Evolutionary conservation across 257 asterid species (phyloP).

Genomic region (Solanum etuberosum): DNA sequence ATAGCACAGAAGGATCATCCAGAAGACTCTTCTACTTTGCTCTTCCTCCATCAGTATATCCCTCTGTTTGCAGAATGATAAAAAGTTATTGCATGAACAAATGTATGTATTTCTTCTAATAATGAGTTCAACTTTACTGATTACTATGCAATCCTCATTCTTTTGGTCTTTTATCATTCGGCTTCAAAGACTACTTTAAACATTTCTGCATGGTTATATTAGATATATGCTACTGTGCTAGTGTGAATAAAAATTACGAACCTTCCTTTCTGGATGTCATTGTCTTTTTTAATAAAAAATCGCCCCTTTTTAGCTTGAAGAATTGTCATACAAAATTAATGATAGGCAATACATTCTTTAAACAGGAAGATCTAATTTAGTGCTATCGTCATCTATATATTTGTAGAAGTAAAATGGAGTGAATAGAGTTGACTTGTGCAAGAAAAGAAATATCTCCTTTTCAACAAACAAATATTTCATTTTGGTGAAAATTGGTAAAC

Average conservation of each 20-base stretch:
- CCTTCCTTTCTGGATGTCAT: background rate
- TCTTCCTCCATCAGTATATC: conserved; percentile 99
- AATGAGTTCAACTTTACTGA: background rate
- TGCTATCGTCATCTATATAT: background rate
- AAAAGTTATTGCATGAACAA: conserved; percentile 55
- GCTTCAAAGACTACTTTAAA: background rate
- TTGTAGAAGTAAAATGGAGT: background rate
- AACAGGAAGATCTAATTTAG: background rate
- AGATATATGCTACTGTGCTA: background rate
- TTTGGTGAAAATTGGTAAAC: background rate
- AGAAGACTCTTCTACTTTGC: conserved; percentile 95
- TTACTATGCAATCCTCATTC: background rate
- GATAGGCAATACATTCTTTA: background rate
- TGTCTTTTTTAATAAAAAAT: background rate
- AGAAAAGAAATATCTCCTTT: background rate
- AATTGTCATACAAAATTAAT: background rate
- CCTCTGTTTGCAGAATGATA: conserved; percentile 95
- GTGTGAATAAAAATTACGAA: background rate
- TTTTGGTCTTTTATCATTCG: background rate
- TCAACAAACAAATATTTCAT: background rate
- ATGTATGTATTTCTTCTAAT: conserved; percentile 33
- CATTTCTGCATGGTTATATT: background rate
- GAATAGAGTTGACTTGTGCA: background rate
- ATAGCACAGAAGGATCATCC: conserved; percentile 62
- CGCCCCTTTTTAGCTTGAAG: background rate